phyloP scores from a whole-genome alignment of 768 basidiomycete genomes.

The Neoboletus magnificus region DNA sequence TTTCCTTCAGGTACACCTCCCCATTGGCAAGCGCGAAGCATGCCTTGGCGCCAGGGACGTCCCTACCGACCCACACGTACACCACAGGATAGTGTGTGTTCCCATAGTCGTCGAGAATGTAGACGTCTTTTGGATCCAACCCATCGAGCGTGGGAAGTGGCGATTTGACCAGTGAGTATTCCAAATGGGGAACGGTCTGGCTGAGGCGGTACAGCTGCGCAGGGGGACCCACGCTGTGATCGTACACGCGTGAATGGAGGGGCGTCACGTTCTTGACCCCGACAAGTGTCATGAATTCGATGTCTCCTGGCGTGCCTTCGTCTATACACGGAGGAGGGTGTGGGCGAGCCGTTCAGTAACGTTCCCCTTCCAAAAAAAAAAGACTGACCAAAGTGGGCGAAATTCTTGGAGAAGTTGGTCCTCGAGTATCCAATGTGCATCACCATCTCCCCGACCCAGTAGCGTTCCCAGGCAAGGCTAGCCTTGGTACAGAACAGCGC shows the following conservation, averaged over 20 bases:
- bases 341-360: not conserved
- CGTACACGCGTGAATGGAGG: slow-evolving; percentile 7
- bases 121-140: slow-evolving; percentile 48
- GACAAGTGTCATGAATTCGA: slow-evolving; percentile 48
- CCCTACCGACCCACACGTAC: slow-evolving; percentile 58
- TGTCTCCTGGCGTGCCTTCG: slow-evolving; percentile 47
- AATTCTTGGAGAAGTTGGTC: slow-evolving; percentile 36
- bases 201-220: slow-evolving; percentile 42
- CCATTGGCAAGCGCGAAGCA: slow-evolving; percentile 56
- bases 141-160: slow-evolving; percentile 25
- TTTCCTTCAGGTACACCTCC: slow-evolving; percentile 45
- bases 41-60: slow-evolving; percentile 43
- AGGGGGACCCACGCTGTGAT: slow-evolving; percentile 7
- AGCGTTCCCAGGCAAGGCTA: slow-evolving; percentile 52
- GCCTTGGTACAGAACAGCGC: slow-evolving; percentile 57
- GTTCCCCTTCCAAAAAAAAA: not conserved
- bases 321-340: slow-evolving; percentile 32
- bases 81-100: slow-evolving; percentile 37
- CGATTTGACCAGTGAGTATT: slow-evolving; percentile 33
- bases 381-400: slow-evolving; percentile 48
- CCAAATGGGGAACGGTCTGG: slow-evolving; percentile 40
- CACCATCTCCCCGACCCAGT: slow-evolving; percentile 60
- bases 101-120: slow-evolving; percentile 46
- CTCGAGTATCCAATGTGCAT: slow-evolving; percentile 42
- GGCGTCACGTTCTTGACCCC: slow-evolving; percentile 30